phyloP scores from a whole-genome alignment of 208 protist species.

The Balamuthia mandrillaris region DNA sequence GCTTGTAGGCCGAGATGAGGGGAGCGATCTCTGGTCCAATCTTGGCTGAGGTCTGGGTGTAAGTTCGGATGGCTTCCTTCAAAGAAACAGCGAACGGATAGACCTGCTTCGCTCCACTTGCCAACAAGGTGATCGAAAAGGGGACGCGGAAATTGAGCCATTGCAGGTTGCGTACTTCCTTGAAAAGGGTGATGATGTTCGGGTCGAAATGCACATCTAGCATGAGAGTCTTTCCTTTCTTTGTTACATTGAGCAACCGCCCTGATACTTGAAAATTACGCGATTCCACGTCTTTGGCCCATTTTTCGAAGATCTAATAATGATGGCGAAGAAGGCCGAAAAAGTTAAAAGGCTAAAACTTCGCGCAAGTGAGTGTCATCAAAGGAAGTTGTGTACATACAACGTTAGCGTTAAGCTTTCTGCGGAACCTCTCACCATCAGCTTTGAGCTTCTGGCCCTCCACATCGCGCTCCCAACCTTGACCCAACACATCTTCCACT shows the following conservation, averaged over 20 bases:
- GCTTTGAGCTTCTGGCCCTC: constrained; percentile 74
- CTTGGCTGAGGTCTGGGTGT: constrained; percentile 24
- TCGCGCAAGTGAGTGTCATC: too few species aligned
- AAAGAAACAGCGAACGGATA: constrained; percentile 76
- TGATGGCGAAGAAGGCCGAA: too few species aligned
- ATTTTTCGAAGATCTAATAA: constrained; percentile 66
- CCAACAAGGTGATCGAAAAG: constrained; percentile 54
- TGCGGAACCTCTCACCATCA: constrained; percentile 70
- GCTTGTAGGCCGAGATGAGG: constrained; percentile 66
- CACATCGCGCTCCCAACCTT: constrained; percentile 73
- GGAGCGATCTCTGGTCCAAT: constrained; percentile 30
- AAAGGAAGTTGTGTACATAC: too few species aligned
- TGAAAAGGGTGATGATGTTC: constrained; percentile 75
- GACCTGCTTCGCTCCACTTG: constrained; percentile 51
- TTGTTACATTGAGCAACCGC: constrained; percentile 56
- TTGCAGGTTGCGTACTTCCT: constrained; percentile 76
- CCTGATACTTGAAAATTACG: constrained; percentile 56
- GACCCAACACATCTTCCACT: constrained; percentile 76
- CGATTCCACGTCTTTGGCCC: constrained; percentile 53
- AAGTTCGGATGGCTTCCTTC: constrained; percentile 68
- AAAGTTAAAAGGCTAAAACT: too few species aligned
- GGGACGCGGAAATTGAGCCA: constrained; percentile 70
- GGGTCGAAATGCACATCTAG: constrained; percentile 79
- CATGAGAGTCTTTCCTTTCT: constrained; percentile 37
- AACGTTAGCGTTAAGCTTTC: constrained; percentile 66